A percentile compares a stretch with the other conserved stretches of the same genome.
Evolutionary conservation across 2,329 filamentous ascomycete genomes (phyloP).

Genomic region (Aspergillus caelatus): DNA sequence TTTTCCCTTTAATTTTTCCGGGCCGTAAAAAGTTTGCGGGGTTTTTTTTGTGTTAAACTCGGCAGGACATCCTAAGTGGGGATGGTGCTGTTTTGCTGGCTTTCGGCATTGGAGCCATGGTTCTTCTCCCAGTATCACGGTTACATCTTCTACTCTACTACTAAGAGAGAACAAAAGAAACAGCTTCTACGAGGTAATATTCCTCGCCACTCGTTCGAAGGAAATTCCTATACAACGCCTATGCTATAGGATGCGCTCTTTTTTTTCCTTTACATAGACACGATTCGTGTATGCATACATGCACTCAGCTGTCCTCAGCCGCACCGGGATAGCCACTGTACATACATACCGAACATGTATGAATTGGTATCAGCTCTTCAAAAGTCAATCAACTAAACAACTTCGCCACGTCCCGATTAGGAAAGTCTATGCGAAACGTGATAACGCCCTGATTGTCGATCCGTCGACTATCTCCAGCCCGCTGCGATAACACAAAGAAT

Average conservation of each 20-base stretch:
- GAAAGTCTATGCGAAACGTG: conserved; percentile 10
- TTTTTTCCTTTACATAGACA: not conserved
- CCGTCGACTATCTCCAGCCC: not conserved
- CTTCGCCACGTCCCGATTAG: conserved; percentile 7
- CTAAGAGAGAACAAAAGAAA: too few relatives aligned
- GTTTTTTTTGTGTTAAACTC: conserved; percentile 26
- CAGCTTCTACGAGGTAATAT: too few relatives aligned
- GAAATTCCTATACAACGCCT: not conserved
- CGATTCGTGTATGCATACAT: not conserved
- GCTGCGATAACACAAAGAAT: not conserved
- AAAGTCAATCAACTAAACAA: not conserved
- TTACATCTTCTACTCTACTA: not conserved
- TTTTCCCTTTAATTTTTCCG: not conserved
- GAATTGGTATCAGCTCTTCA: not conserved
- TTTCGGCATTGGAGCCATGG: not conserved
- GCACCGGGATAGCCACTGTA: not conserved
- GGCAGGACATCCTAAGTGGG: conserved; percentile 36
- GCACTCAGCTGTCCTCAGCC: not conserved
- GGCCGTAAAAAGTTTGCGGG: conserved; percentile 8
- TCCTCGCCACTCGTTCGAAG: not conserved
- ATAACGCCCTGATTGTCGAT: conserved; percentile 10
- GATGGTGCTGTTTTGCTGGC: conserved; percentile 4
- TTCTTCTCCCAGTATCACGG: not conserved
- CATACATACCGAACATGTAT: not conserved
- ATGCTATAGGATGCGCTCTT: not conserved